These are phyloP conservation scores for Scedosporium apiospermum DNA, from an alignment of 2,329 filamentous ascomycete species.

Conservation along the genomic window DNA sequence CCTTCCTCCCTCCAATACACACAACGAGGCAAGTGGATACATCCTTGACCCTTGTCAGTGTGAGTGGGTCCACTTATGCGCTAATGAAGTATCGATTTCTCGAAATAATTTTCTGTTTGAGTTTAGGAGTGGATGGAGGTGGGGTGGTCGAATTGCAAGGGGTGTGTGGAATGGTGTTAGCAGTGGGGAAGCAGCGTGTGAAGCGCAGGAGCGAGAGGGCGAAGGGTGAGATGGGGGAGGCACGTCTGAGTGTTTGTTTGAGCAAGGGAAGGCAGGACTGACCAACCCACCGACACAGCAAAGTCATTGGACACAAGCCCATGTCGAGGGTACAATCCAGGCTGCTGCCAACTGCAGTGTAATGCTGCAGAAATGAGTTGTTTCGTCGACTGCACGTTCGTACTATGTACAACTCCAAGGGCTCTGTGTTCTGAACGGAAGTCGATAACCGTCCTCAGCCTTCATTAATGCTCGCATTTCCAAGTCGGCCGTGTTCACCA, in stretches of 20 bases:
- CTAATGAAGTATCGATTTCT: slow-evolving; percentile 4
- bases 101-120: slow-evolving; percentile 7
- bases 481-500: not conserved
- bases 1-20: not conserved
- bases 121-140: slow-evolving; percentile 4
- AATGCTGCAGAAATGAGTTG: not conserved
- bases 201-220: not conserved
- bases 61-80: slow-evolving; percentile 5
- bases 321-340: not conserved
- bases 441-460: not conserved
- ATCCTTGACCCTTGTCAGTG: slow-evolving; percentile 6
- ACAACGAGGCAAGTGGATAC: not conserved
- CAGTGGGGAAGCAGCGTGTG: not conserved
- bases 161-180: not conserved
- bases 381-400: not conserved
- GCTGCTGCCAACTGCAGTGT: not conserved
- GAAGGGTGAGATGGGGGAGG: not conserved
- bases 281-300: not conserved
- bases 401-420: not conserved
- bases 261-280: not conserved
- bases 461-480: not conserved
- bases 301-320: not conserved
- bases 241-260: slow-evolving; percentile 1
- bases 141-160: not conserved
- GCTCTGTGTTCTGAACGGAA: not conserved